Conservation (phyloP, 257 asterid species). For the Ocimum tenuiflorum region DNA sequence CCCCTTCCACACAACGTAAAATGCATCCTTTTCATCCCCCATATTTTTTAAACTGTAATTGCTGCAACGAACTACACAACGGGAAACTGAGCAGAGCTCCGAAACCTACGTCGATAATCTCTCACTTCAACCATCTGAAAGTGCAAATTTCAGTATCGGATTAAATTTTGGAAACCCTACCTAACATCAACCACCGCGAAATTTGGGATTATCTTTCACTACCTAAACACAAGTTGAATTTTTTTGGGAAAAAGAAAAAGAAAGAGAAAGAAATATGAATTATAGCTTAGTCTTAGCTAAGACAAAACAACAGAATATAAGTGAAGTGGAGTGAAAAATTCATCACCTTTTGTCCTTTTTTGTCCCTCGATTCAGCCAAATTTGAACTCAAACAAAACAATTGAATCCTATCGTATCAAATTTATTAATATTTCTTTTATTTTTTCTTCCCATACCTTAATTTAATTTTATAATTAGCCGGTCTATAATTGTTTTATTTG, state of each 20-base stretch:
- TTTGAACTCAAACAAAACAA: too few relatives aligned
- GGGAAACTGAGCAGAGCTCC: neutral
- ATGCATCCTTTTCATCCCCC: slow-evolving; percentile 70
- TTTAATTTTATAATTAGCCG: too few relatives aligned
- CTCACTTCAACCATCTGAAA: slow-evolving; percentile 11
- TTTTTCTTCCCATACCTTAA: too few relatives aligned
- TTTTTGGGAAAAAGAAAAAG: neutral
- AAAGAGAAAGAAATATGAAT: neutral
- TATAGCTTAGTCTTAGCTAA: too few relatives aligned
- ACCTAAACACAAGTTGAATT: neutral
- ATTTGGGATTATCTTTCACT: neutral
- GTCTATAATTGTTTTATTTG: too few relatives aligned
- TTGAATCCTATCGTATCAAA: too few relatives aligned
- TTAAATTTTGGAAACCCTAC: slow-evolving; percentile 17
- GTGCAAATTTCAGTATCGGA: neutral
- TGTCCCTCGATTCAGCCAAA: too few relatives aligned
- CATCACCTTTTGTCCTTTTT: too few relatives aligned
- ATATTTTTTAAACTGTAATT: slow-evolving; percentile 29
- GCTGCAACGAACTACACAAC: neutral
- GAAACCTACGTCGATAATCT: neutral
- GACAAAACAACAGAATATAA: too few relatives aligned
- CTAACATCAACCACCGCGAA: slow-evolving; percentile 1
- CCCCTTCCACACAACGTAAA: slow-evolving; percentile 63
- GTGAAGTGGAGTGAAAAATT: too few relatives aligned
- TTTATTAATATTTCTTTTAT: too few relatives aligned